phyloP scores from a whole-genome alignment of 1,284 basidiomycete species.

The Albatrellus sp. region DNA sequence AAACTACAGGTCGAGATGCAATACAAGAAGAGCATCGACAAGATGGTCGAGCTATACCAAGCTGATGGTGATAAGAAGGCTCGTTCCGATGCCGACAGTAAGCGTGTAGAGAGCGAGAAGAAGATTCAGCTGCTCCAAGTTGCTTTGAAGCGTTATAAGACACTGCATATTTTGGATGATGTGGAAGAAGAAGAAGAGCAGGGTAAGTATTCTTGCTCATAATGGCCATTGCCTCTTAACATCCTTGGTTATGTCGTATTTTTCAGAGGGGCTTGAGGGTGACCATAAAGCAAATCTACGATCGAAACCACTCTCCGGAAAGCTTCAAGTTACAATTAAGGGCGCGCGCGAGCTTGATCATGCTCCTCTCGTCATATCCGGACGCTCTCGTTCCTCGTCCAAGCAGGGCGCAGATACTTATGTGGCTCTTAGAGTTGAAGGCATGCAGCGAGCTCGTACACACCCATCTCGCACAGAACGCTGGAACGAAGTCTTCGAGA shows the following conservation, averaged over 20 bases:
- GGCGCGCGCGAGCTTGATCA: slow-evolving; percentile 93
- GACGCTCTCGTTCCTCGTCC: slow-evolving; percentile 58
- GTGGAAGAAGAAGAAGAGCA: slow-evolving; percentile 72
- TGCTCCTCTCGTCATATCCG: slow-evolving; percentile 55
- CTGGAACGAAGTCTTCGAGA: slow-evolving; percentile 97
- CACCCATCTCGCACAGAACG: slow-evolving; percentile 89
- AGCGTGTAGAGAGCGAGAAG: slow-evolving; percentile 88
- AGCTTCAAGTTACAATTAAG: slow-evolving; percentile 81
- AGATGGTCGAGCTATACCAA: slow-evolving; percentile 93
- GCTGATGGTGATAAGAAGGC: slow-evolving; percentile 95
- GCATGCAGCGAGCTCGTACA: slow-evolving; percentile 84
- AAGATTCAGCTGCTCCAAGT: slow-evolving; percentile 91
- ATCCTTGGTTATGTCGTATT: slow-evolving; percentile 11
- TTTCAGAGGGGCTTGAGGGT: slow-evolving; percentile 48
- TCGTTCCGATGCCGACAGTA: slow-evolving; percentile 83
- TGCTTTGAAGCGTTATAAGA: slow-evolving; percentile 94
- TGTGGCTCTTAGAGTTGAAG: slow-evolving; percentile 94
- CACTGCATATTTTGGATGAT: slow-evolving; percentile 87
- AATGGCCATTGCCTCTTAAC: background rate
- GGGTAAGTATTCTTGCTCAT: slow-evolving; percentile 22
- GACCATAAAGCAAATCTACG: slow-evolving; percentile 86
- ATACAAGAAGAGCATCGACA: slow-evolving; percentile 97
- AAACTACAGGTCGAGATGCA: slow-evolving; percentile 98
- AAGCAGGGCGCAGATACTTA: slow-evolving; percentile 80
- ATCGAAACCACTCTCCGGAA: slow-evolving; percentile 89